Evolutionary conservation across 805 yeast genomes (phyloP).

Genomic region (Yarrowia phangngaensis): DNA sequence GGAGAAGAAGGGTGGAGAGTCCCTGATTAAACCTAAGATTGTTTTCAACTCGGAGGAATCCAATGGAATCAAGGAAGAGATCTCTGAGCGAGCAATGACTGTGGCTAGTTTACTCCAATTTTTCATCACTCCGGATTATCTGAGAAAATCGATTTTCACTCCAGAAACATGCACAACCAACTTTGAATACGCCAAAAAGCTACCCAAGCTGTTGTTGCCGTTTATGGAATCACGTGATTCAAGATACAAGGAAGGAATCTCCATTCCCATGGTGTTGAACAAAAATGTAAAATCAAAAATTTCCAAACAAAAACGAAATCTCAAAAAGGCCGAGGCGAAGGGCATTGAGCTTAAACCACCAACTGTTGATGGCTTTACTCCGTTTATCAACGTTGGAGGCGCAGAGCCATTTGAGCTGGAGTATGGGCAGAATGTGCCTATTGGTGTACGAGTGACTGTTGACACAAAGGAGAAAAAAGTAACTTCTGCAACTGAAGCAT

Average conservation of each 20-base stretch:
- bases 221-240: slow-evolving; percentile 53
- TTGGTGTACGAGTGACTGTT: slow-evolving; percentile 76
- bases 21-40: slow-evolving; percentile 38
- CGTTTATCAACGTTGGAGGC: slow-evolving; percentile 73
- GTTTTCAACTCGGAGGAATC: slow-evolving; percentile 29
- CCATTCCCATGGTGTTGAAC: slow-evolving; percentile 39
- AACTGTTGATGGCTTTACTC: slow-evolving; percentile 47
- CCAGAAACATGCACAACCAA: slow-evolving; percentile 40
- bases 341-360: slow-evolving; percentile 47
- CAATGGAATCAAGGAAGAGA: slow-evolving; percentile 30
- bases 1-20: slow-evolving; percentile 31
- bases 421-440: slow-evolving; percentile 58
- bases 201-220: slow-evolving; percentile 73
- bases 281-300: slow-evolving; percentile 26
- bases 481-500: slow-evolving; percentile 69
- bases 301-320: slow-evolving; percentile 36
- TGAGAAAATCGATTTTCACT: slow-evolving; percentile 61
- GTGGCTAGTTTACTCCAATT: slow-evolving; percentile 71
- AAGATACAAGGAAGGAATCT: slow-evolving; percentile 62
- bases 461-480: slow-evolving; percentile 58
- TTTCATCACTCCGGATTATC: slow-evolving; percentile 80
- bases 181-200: slow-evolving; percentile 59
- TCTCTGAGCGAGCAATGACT: slow-evolving; percentile 44
- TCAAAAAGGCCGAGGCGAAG: slow-evolving; percentile 45
- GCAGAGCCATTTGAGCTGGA: slow-evolving; percentile 54